These are phyloP conservation scores for Pichia sp. DNA, from an alignment of 1,139 yeast species.

Conservation along the genomic window DNA sequence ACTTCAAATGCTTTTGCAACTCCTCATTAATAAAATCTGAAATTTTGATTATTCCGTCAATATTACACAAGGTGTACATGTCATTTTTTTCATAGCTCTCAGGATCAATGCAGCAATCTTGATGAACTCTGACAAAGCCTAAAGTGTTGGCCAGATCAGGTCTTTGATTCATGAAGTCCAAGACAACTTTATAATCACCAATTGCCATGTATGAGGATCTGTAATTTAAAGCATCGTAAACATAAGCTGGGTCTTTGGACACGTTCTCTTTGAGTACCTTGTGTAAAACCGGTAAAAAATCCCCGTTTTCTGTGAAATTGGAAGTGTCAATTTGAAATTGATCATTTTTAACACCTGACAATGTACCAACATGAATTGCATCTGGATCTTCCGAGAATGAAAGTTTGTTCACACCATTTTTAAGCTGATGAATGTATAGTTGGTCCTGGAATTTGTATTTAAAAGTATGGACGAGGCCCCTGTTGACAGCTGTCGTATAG, in stretches of 20 bases:
- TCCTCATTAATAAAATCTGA: slow-evolving; percentile 46
- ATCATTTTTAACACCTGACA: slow-evolving; percentile 7
- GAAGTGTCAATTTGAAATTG: slow-evolving; percentile 10
- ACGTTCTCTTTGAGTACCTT: slow-evolving; percentile 25
- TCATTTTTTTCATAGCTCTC: slow-evolving; percentile 51
- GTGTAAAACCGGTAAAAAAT: slow-evolving; percentile 26
- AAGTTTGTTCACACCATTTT: slow-evolving; percentile 20
- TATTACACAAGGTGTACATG: slow-evolving; percentile 51
- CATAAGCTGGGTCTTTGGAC: slow-evolving; percentile 47
- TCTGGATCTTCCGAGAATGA: slow-evolving; percentile 32
- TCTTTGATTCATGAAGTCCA: slow-evolving; percentile 53
- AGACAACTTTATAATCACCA: slow-evolving; percentile 61
- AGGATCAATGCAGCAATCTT: slow-evolving; percentile 44
- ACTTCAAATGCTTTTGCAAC: slow-evolving; percentile 20
- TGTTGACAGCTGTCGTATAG: too few relatives aligned
- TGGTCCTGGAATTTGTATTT: not conserved
- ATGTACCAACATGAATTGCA: slow-evolving; percentile 20
- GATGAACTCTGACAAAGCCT: slow-evolving; percentile 61
- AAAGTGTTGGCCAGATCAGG: slow-evolving; percentile 67
- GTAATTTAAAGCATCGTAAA: slow-evolving; percentile 55
- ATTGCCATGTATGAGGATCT: slow-evolving; percentile 57
- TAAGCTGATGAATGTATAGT: not conserved
- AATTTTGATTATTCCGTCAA: slow-evolving; percentile 47
- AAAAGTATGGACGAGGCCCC: too few relatives aligned
- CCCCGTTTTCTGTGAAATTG: slow-evolving; percentile 22